Evolutionary conservation across 768 basidiomycete species (phyloP).

Genomic region (Termitomyces titanicus): DNA sequence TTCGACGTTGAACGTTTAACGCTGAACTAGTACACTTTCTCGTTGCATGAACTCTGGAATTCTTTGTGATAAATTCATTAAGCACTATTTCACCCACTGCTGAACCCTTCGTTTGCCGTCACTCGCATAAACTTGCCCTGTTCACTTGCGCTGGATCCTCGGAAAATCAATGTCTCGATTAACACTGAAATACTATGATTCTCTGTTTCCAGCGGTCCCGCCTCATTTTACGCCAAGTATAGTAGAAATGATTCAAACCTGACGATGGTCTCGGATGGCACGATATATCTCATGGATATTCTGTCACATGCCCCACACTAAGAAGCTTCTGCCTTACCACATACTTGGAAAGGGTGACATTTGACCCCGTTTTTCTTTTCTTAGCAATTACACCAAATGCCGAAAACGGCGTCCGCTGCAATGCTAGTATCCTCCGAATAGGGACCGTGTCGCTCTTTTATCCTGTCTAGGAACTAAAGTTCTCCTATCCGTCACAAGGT

Average conservation of each 20-base stretch:
- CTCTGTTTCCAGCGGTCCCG: not conserved
- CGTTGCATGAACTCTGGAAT: not conserved
- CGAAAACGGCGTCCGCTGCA: not conserved
- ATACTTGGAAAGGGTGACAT: not conserved
- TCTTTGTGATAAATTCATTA: too few species aligned
- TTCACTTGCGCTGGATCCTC: not conserved
- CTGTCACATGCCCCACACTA: not conserved
- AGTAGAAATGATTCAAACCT: not conserved
- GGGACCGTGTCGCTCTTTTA: not conserved
- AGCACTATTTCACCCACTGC: too few species aligned
- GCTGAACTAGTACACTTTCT: not conserved
- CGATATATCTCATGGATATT: not conserved
- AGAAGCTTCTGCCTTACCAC: constrained; percentile 1
- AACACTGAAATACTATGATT: not conserved
- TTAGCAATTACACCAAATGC: not conserved
- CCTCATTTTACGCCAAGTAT: not conserved
- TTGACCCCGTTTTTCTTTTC: not conserved
- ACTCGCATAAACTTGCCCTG: too few species aligned
- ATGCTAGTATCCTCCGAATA: not conserved
- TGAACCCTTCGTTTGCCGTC: not conserved
- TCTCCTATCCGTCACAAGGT: constrained; percentile 3
- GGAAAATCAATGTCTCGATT: not conserved
- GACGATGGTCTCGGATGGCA: not conserved
- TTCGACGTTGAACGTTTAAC: not conserved
- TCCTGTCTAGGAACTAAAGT: constrained; percentile 1